These are phyloP conservation scores for Botryotinia narcissicola DNA, from an alignment of 2,329 filamentous ascomycete species.

Conservation along the genomic window DNA sequence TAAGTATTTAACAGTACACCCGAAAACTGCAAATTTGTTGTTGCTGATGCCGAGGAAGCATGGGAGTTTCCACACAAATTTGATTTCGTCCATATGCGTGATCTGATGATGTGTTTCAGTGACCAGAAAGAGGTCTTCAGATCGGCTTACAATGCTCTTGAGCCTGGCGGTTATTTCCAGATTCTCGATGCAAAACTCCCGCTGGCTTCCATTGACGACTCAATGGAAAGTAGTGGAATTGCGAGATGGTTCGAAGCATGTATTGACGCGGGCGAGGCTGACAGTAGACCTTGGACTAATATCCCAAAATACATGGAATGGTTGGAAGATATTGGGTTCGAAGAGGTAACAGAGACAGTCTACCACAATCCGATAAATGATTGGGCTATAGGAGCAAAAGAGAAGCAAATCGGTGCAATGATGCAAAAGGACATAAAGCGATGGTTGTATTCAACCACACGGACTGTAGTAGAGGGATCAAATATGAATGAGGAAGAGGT, in stretches of 20 bases:
- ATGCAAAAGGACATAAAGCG: conserved; percentile 25
- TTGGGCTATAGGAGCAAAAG: conserved; percentile 46
- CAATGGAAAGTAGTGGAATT: conserved; percentile 28
- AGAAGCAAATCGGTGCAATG: conserved; percentile 28
- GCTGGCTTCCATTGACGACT: conserved; percentile 25
- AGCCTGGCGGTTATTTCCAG: conserved; percentile 27
- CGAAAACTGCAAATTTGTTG: conserved; percentile 41
- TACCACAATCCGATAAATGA: conserved; percentile 54
- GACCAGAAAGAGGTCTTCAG: conserved; percentile 21
- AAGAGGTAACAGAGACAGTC: conserved; percentile 50
- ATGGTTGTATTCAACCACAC: neutral
- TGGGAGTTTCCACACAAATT: conserved; percentile 49
- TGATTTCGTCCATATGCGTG: conserved; percentile 46
- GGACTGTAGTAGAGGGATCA: neutral
- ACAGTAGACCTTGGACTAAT: conserved; percentile 24
- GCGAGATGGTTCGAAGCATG: conserved; percentile 26
- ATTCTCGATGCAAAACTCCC: conserved; percentile 24
- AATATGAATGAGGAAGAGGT: conserved; percentile 2
- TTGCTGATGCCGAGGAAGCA: conserved; percentile 51
- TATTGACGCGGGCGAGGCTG: conserved; percentile 20
- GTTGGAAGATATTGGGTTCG: conserved; percentile 49
- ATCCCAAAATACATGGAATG: conserved; percentile 23
- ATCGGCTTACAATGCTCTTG: conserved; percentile 20
- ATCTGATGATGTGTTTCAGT: conserved; percentile 24
- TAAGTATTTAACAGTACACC: conserved; percentile 8